Evolutionary conservation across 306 rosid species (phyloP).

Genomic region (Quercus bicolor): DNA sequence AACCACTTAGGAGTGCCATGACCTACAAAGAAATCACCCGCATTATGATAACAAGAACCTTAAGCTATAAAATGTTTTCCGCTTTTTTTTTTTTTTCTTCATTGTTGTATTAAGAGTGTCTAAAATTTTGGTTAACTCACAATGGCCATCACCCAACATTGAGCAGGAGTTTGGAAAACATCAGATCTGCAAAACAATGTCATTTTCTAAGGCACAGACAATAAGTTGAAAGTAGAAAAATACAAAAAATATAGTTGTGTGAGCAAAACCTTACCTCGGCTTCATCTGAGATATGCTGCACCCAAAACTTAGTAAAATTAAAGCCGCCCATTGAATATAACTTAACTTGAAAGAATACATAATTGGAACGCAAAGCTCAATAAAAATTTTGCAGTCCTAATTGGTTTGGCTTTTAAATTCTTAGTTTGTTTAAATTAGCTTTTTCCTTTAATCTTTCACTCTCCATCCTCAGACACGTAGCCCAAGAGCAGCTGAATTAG

Average conservation of each 20-base stretch:
- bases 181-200: conserved; percentile 52
- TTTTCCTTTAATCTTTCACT: background rate
- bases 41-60: conserved; percentile 11
- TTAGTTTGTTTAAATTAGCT: background rate
- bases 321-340: conserved; percentile 94
- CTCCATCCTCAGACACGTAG: background rate
- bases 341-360: conserved; percentile 63
- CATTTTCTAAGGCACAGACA: conserved; percentile 15
- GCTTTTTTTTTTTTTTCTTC: background rate
- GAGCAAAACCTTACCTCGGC: conserved; percentile 51
- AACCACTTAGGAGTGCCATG: conserved; percentile 96
- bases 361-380: conserved; percentile 17
- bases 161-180: conserved; percentile 88
- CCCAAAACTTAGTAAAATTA: conserved; percentile 81
- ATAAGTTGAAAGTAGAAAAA: background rate
- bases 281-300: conserved; percentile 89
- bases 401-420: background rate
- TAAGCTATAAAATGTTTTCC: background rate
- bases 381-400: background rate
- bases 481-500: background rate
- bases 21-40: conserved; percentile 47
- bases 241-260: background rate
- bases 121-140: conserved; percentile 52
- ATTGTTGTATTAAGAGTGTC: conserved; percentile 9
- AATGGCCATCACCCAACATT: conserved; percentile 95